Conservation (phyloP, 2,329 filamentous ascomycete species). For the Fusarium sp. region DNA sequence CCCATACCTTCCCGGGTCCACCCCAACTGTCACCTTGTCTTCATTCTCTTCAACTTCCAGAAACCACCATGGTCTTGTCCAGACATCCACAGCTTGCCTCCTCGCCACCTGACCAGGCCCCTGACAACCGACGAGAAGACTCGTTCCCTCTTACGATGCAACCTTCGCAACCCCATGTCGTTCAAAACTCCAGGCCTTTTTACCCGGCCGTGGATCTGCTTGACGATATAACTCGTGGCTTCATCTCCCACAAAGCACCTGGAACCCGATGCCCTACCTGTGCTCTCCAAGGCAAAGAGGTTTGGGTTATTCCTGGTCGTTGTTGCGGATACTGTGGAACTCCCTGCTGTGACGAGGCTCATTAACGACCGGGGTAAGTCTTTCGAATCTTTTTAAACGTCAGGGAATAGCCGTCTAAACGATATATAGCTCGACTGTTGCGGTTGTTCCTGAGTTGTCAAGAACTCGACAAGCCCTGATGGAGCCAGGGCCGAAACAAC, state of each 20-base stretch:
- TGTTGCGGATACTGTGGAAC: slow-evolving; percentile 61
- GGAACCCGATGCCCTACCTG: slow-evolving; percentile 63
- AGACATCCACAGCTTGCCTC: slow-evolving; percentile 3
- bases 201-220: background rate
- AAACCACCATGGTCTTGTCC: slow-evolving; percentile 23
- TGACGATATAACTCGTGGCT: background rate
- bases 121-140: background rate
- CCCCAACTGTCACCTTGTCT: background rate
- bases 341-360: slow-evolving; percentile 45
- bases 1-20: background rate
- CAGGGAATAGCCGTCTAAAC: slow-evolving; percentile 5
- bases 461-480: background rate
- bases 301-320: slow-evolving; percentile 64
- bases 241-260: slow-evolving; percentile 49
- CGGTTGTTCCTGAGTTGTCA: background rate
- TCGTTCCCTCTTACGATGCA: background rate
- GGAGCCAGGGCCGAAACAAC: background rate
- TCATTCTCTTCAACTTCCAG: background rate
- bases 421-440: background rate
- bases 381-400: background rate
- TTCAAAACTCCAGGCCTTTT: background rate
- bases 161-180: background rate
- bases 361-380: slow-evolving; percentile 14
- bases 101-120: background rate
- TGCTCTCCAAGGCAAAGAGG: slow-evolving; percentile 57